Evolutionary conservation across 805 yeast genomes (phyloP).

Genomic region (Myxozyma geophila): DNA sequence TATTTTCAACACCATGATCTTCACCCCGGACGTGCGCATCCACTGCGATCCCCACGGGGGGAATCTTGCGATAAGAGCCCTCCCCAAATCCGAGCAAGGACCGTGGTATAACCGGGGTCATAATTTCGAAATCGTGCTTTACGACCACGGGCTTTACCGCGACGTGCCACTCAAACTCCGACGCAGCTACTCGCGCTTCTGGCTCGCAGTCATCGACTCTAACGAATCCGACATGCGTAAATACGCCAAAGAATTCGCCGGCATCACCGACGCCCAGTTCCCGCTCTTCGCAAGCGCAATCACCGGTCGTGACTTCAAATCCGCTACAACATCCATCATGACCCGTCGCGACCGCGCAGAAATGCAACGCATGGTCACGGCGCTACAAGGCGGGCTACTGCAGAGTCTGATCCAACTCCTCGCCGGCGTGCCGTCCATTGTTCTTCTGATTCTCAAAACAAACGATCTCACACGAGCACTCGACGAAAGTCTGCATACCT

Average conservation of each 20-base stretch:
- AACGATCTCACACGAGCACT: constrained; percentile 89
- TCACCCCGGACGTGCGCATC: constrained; percentile 85
- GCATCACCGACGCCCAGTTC: constrained; percentile 73
- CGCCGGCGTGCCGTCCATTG: constrained; percentile 81
- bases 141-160: constrained; percentile 94
- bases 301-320: constrained; percentile 89
- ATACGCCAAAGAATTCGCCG: constrained; percentile 80
- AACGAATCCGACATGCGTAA: constrained; percentile 67
- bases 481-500: constrained; percentile 80
- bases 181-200: constrained; percentile 83
- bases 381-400: constrained; percentile 65
- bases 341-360: constrained; percentile 64
- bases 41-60: constrained; percentile 99
- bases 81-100: constrained; percentile 41
- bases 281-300: constrained; percentile 89
- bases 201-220: constrained; percentile 84
- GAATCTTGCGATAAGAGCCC: constrained; percentile 75
- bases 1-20: constrained; percentile 92
- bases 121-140: constrained; percentile 88
- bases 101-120: constrained; percentile 50
- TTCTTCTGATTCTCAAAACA: constrained; percentile 84
- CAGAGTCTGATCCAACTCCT: constrained; percentile 78
- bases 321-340: constrained; percentile 60
- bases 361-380: constrained; percentile 65
- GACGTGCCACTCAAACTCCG: constrained; percentile 77